phyloP scores from a whole-genome alignment of 257 asterid genomes.

The Solanum sitiens region DNA sequence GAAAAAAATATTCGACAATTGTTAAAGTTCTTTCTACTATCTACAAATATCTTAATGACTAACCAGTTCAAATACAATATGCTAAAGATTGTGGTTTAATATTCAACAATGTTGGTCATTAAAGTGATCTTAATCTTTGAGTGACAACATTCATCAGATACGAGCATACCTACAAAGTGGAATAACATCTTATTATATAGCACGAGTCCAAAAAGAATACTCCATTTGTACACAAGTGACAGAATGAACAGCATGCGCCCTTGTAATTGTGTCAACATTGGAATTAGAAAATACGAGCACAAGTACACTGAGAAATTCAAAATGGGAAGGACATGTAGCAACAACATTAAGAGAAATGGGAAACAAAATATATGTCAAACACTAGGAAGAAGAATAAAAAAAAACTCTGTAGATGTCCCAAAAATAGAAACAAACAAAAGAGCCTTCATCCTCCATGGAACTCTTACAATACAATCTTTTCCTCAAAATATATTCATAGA shows the following conservation, averaged over 20 bases:
- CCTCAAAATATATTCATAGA: too few relatives aligned
- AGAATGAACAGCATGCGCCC: too few relatives aligned
- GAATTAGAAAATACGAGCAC: too few relatives aligned
- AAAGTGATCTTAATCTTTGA: background rate
- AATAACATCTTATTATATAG: conserved; percentile 35
- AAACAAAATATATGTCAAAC: background rate
- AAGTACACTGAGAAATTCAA: conserved; percentile 37
- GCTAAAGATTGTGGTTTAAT: too few relatives aligned
- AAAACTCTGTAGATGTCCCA: background rate
- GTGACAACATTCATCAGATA: background rate
- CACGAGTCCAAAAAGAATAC: conserved; percentile 46
- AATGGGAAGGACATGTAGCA: background rate
- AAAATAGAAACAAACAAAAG: too few relatives aligned
- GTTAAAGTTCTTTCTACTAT: background rate
- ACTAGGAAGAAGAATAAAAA: background rate
- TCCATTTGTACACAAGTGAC: conserved; percentile 27
- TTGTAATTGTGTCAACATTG: too few relatives aligned
- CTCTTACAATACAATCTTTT: too few relatives aligned
- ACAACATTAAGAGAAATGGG: background rate
- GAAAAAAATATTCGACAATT: background rate
- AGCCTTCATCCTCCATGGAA: too few relatives aligned
- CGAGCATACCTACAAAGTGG: conserved; percentile 37
- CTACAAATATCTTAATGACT: background rate
- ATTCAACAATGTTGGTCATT: background rate
- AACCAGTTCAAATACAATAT: background rate